Evolutionary conservation across 1,284 basidiomycete genomes (phyloP).

Genomic region (Cryptococcus deneoformans): DNA sequence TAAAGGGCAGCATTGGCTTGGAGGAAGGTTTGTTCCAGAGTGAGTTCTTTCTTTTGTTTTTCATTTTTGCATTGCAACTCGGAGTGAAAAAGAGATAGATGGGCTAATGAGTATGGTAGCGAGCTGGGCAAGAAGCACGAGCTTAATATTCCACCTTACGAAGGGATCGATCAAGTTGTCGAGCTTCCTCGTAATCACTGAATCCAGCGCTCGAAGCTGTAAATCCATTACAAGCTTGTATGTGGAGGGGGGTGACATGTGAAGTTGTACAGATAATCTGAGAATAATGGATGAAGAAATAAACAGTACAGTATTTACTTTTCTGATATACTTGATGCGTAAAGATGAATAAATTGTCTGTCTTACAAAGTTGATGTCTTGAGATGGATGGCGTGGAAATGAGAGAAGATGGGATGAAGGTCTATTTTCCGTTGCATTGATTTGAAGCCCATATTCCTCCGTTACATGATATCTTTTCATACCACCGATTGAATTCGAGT

Average conservation of each 20-base stretch:
- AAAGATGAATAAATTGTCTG: too few species aligned
- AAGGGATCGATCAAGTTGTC: constrained; percentile 74
- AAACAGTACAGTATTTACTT: too few species aligned
- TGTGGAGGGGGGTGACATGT: not conserved
- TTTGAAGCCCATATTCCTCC: too few species aligned
- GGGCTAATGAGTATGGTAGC: not conserved
- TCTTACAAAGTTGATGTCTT: too few species aligned
- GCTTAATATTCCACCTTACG: constrained; percentile 74
- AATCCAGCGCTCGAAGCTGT: too few species aligned
- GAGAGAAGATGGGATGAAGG: too few species aligned
- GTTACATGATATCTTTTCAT: too few species aligned
- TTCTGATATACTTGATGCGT: too few species aligned
- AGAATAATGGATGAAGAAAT: too few species aligned
- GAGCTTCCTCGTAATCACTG: constrained; percentile 51
- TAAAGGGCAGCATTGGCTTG: constrained; percentile 81
- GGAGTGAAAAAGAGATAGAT: not conserved
- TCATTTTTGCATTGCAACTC: not conserved
- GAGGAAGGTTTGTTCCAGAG: constrained; percentile 87
- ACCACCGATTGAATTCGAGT: too few species aligned
- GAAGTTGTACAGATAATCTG: not conserved
- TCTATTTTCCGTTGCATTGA: too few species aligned
- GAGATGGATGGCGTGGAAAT: too few species aligned
- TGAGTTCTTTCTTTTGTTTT: constrained; percentile 48
- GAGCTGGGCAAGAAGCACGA: constrained; percentile 57
- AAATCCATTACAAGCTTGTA: not conserved